Conservation (phyloP, 768 basidiomycete species). For the Russula sp. region DNA sequence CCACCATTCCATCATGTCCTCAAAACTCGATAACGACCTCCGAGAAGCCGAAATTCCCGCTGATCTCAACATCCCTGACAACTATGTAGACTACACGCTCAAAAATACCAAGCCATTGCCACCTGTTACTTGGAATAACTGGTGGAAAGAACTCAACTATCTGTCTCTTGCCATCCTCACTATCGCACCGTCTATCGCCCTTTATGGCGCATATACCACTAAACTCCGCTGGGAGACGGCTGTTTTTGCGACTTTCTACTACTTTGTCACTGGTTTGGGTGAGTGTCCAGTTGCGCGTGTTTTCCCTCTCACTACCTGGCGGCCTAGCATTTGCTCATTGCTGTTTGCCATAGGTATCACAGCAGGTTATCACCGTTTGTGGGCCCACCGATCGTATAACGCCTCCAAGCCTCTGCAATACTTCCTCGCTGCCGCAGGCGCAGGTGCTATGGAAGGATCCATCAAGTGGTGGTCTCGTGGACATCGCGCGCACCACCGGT, state of each 20-base stretch:
- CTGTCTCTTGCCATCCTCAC: slow-evolving; percentile 68
- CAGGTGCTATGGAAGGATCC: slow-evolving; percentile 92
- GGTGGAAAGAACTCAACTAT: slow-evolving; percentile 64
- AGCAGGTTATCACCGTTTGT: slow-evolving; percentile 93
- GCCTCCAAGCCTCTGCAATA: slow-evolving; percentile 84
- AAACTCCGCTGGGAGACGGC: slow-evolving; percentile 68
- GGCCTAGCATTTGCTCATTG: background rate
- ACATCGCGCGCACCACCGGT: slow-evolving; percentile 95
- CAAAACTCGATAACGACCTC: slow-evolving; percentile 26
- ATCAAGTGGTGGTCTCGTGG: slow-evolving; percentile 99
- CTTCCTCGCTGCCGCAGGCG: slow-evolving; percentile 73
- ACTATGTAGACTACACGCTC: slow-evolving; percentile 52
- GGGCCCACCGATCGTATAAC: slow-evolving; percentile 96
- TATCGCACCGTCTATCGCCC: slow-evolving; percentile 64
- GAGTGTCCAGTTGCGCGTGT: slow-evolving; percentile 32
- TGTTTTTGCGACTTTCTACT: slow-evolving; percentile 60
- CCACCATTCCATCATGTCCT: slow-evolving; percentile 29
- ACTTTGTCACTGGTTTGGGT: slow-evolving; percentile 81
- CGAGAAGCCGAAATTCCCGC: slow-evolving; percentile 27
- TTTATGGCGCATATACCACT: slow-evolving; percentile 65
- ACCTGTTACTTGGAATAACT: slow-evolving; percentile 41
- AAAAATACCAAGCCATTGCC: slow-evolving; percentile 44
- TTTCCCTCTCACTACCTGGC: background rate
- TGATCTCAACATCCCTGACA: slow-evolving; percentile 45
- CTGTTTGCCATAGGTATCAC: slow-evolving; percentile 54